Conservation (phyloP, 2,329 filamentous ascomycete species). For the Cladosporium sp. region DNA sequence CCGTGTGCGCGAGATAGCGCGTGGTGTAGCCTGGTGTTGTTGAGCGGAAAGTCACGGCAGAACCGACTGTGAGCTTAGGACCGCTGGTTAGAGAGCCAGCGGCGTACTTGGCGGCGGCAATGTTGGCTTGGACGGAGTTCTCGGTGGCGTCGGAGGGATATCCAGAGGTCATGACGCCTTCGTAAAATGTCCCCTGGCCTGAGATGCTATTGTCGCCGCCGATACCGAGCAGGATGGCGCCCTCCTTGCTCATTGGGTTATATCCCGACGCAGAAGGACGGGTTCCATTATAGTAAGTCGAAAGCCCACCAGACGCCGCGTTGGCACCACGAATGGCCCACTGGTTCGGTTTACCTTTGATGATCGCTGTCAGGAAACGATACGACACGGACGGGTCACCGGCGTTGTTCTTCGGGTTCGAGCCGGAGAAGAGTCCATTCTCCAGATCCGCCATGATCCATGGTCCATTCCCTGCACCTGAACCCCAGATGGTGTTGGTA, state of each 20-base stretch:
- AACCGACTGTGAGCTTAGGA: slow-evolving; percentile 43
- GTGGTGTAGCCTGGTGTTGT: slow-evolving; percentile 53
- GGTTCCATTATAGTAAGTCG: slow-evolving; percentile 55
- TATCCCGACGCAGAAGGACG: slow-evolving; percentile 51
- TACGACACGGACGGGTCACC: slow-evolving; percentile 49
- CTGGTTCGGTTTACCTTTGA: slow-evolving; percentile 53
- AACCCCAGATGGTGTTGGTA: slow-evolving; percentile 50
- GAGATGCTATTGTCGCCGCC: slow-evolving; percentile 61
- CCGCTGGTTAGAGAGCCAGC: slow-evolving; percentile 46
- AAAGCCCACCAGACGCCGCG: slow-evolving; percentile 49
- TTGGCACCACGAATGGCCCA: slow-evolving; percentile 60
- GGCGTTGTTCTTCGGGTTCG: slow-evolving; percentile 42
- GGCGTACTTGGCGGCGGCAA: slow-evolving; percentile 56
- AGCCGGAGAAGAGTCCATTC: slow-evolving; percentile 60
- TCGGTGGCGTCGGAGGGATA: slow-evolving; percentile 59
- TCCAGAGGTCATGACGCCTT: slow-evolving; percentile 59
- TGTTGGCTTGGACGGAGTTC: slow-evolving; percentile 45
- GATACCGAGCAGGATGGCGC: slow-evolving; percentile 64
- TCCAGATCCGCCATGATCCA: slow-evolving; percentile 68
- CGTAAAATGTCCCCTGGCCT: slow-evolving; percentile 51
- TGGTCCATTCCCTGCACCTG: slow-evolving; percentile 54
- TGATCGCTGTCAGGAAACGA: slow-evolving; percentile 53
- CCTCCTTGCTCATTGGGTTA: slow-evolving; percentile 60
- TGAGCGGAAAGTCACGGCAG: slow-evolving; percentile 49
- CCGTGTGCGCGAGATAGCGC: slow-evolving; percentile 53